A percentile compares a stretch with the other conserved stretches of the same genome.
Evolutionary conservation across 2,329 filamentous ascomycete genomes (phyloP).

Genomic region (Aspergillus clavatus): DNA sequence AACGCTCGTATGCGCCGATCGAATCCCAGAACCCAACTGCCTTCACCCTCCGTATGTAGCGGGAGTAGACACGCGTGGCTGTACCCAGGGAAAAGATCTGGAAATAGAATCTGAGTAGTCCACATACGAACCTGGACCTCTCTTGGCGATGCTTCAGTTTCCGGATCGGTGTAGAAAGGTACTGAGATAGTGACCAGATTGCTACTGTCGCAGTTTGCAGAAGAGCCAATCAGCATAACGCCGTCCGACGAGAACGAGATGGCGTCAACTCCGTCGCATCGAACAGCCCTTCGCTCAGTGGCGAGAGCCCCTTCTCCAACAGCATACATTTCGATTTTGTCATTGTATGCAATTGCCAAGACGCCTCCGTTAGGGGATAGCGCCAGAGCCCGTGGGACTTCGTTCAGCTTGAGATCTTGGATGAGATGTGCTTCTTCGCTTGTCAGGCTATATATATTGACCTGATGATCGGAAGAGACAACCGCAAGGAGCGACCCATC

Average conservation of each 20-base stretch:
- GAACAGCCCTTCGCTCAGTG: slow-evolving; percentile 69
- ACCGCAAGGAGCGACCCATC: slow-evolving; percentile 73
- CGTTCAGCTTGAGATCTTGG: slow-evolving; percentile 72
- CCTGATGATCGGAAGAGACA: slow-evolving; percentile 73
- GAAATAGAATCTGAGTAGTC: slow-evolving; percentile 82
- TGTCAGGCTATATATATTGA: slow-evolving; percentile 75
- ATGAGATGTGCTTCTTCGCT: slow-evolving; percentile 61
- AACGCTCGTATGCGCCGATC: slow-evolving; percentile 74
- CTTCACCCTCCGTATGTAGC: slow-evolving; percentile 51
- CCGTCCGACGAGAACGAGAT: slow-evolving; percentile 73
- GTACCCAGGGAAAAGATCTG: slow-evolving; percentile 72
- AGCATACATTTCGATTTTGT: slow-evolving; percentile 82
- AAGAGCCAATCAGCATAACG: slow-evolving; percentile 72
- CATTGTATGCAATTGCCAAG: slow-evolving; percentile 77
- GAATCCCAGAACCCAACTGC: slow-evolving; percentile 72
- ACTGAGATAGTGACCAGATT: slow-evolving; percentile 73
- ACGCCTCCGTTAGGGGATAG: slow-evolving; percentile 78
- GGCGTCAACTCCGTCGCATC: slow-evolving; percentile 70
- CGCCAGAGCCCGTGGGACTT: slow-evolving; percentile 71
- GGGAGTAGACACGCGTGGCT: slow-evolving; percentile 68
- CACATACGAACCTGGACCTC: slow-evolving; percentile 70
- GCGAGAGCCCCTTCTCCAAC: slow-evolving; percentile 59
- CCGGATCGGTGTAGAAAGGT: slow-evolving; percentile 65
- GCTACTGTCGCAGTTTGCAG: slow-evolving; percentile 58
- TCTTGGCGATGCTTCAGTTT: slow-evolving; percentile 45